Percentiles rank a stretch among this genome's conserved stretches.
These are phyloP conservation scores for Lomentospora prolificans DNA, from an alignment of 2,329 filamentous ascomycete genomes.

Conservation along the genomic window DNA sequence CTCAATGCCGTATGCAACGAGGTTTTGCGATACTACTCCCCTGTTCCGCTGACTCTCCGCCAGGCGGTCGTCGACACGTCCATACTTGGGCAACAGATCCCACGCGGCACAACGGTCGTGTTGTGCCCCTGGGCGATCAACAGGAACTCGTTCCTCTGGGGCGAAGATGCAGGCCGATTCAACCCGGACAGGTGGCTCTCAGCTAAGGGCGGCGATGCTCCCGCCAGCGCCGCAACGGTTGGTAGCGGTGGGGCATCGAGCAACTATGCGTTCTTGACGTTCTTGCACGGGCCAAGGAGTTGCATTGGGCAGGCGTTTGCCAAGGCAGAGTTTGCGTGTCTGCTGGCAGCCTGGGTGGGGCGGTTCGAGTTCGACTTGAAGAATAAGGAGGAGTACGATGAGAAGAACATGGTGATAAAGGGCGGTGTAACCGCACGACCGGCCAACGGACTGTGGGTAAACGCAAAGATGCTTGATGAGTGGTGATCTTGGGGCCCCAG, in stretches of 20 bases:
- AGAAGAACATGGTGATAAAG: constrained; percentile 52
- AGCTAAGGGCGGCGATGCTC: constrained; percentile 22
- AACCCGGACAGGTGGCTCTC: constrained; percentile 69
- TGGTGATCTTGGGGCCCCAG: constrained; percentile 36
- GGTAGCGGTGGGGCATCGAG: constrained; percentile 3
- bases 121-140: constrained; percentile 61
- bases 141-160: constrained; percentile 61
- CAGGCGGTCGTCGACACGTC: constrained; percentile 53
- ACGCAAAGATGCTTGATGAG: constrained; percentile 54
- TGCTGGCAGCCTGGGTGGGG: constrained; percentile 69
- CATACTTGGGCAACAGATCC: constrained; percentile 55
- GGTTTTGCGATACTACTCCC: constrained; percentile 61
- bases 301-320: constrained; percentile 81
- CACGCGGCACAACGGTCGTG: constrained; percentile 59
- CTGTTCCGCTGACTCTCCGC: constrained; percentile 63
- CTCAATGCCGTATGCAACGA: constrained; percentile 73
- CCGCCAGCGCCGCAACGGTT: constrained; percentile 63
- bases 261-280: constrained; percentile 64
- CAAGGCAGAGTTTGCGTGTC: constrained; percentile 72
- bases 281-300: constrained; percentile 74
- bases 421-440: constrained; percentile 64
- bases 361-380: constrained; percentile 55
- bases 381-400: constrained; percentile 52
- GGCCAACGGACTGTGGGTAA: constrained; percentile 60
- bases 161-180: constrained; percentile 63